A percentile compares a stretch with the other conserved stretches of the same genome.
Conservation (phyloP, 202 grass and related monocot species). For the Setaria viridis region DNA sequence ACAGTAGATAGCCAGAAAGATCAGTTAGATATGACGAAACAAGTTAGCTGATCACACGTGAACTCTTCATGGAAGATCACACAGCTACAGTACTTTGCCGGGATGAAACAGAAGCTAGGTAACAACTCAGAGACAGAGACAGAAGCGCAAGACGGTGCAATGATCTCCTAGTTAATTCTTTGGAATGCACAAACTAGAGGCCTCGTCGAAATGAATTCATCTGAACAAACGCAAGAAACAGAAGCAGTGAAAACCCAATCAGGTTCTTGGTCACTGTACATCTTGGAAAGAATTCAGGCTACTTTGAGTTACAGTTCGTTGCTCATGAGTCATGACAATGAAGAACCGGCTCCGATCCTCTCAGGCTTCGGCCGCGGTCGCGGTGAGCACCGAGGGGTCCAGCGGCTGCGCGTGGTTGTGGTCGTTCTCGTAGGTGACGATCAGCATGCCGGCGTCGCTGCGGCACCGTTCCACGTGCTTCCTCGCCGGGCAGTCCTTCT, state of each 20-base stretch:
- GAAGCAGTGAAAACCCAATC: background rate
- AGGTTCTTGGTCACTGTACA: conserved; percentile 34
- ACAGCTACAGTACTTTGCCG: background rate
- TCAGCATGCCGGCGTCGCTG: conserved; percentile 75
- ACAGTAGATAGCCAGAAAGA: conserved; percentile 1
- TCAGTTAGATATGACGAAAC: background rate
- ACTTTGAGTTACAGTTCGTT: background rate
- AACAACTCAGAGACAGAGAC: background rate
- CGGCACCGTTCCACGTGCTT: conserved; percentile 95
- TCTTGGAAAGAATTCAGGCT: conserved; percentile 9
- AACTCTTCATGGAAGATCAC: background rate
- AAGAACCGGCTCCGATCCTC: background rate
- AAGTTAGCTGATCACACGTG: background rate
- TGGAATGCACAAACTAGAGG: background rate
- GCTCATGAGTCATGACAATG: background rate
- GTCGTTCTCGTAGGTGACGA: conserved; percentile 97
- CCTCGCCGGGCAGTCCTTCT: conserved; percentile 88
- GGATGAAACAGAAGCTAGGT: background rate
- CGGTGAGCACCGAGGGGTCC: conserved; percentile 55
- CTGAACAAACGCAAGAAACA: background rate
- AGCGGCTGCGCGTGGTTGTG: conserved; percentile 83
- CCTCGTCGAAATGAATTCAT: background rate
- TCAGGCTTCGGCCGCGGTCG: conserved; percentile 21
- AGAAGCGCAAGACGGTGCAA: background rate
- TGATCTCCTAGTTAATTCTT: background rate